Evolutionary conservation across 192 early-diverging fungal species (phyloP).

Genomic region (Coemansia nantahalensis): DNA sequence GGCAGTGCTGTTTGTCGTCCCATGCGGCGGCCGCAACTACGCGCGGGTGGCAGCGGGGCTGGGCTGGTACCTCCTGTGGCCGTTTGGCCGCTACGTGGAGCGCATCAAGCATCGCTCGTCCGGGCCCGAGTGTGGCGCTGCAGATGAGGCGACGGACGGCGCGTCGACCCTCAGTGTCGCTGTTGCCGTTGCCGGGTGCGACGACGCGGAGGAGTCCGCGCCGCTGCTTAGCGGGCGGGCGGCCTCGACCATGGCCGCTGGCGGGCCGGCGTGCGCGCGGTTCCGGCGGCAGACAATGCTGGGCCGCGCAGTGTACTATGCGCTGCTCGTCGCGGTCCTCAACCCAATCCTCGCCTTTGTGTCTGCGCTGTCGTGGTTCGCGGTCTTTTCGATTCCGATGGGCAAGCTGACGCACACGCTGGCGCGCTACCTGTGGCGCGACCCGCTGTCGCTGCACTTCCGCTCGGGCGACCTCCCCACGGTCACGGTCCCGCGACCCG

Average conservation of each 20-base stretch:
- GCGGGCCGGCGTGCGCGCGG: constrained; percentile 5
- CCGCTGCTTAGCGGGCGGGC: constrained; percentile 26
- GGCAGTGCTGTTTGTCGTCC: constrained; percentile 57
- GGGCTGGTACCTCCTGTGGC: constrained; percentile 89
- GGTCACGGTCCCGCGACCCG: constrained; percentile 27
- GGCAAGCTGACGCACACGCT: constrained; percentile 86
- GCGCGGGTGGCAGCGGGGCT: constrained; percentile 71
- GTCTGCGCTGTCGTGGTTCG: constrained; percentile 76
- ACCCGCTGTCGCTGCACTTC: constrained; percentile 75
- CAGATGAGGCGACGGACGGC: constrained; percentile 24
- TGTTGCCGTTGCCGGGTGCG: constrained; percentile 27
- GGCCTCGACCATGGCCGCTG: not conserved
- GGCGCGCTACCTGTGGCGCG: constrained; percentile 68
- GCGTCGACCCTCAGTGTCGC: too few species aligned
- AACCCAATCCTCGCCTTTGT: constrained; percentile 79
- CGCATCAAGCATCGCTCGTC: constrained; percentile 52
- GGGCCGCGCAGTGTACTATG: constrained; percentile 28
- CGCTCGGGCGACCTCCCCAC: constrained; percentile 58
- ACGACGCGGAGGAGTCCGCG: constrained; percentile 44
- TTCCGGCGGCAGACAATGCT: constrained; percentile 30
- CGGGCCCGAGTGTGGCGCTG: constrained; percentile 14
- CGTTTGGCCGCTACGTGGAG: constrained; percentile 93
- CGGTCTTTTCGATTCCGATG: constrained; percentile 91
- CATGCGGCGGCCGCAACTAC: constrained; percentile 58
- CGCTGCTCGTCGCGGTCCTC: constrained; percentile 39